Evolutionary conservation across 306 rosid genomes (phyloP).

Genomic region (Acacia confusa): DNA sequence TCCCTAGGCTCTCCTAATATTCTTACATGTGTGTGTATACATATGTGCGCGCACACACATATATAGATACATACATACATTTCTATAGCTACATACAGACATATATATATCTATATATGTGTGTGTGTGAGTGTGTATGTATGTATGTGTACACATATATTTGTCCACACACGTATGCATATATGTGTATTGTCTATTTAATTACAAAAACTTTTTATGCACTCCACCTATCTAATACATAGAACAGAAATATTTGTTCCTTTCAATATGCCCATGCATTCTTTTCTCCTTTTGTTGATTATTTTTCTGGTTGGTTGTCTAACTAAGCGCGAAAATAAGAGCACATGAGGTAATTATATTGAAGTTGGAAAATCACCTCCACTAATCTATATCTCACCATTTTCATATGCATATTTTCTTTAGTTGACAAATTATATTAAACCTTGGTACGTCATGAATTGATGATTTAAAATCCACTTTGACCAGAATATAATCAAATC

Average conservation of each 20-base stretch:
- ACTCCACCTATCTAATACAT: neutral
- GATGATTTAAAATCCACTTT: neutral
- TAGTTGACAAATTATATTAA: slow-evolving; percentile 31
- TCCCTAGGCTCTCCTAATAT: too few species aligned
- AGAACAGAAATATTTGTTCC: neutral
- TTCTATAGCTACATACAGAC: too few species aligned
- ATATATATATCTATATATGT: too few species aligned
- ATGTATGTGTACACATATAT: too few species aligned
- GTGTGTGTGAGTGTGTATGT: too few species aligned
- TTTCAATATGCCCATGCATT: neutral
- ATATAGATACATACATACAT: too few species aligned
- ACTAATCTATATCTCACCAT: slow-evolving; percentile 17
- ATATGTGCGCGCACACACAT: too few species aligned
- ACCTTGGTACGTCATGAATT: neutral
- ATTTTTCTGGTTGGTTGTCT: slow-evolving; percentile 11
- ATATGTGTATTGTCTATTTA: neutral
- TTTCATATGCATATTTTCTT: neutral
- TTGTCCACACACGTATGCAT: neutral
- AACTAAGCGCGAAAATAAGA: slow-evolving; percentile 24
- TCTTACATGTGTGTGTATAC: too few species aligned
- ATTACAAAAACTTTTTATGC: neutral
- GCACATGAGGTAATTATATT: slow-evolving; percentile 28
- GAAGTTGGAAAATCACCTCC: slow-evolving; percentile 1
- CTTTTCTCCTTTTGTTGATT: neutral
- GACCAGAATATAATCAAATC: neutral